Base-by-base conservation (phyloP, 1,284 basidiomycete species). In the Amylostereum areolatum region DNA sequence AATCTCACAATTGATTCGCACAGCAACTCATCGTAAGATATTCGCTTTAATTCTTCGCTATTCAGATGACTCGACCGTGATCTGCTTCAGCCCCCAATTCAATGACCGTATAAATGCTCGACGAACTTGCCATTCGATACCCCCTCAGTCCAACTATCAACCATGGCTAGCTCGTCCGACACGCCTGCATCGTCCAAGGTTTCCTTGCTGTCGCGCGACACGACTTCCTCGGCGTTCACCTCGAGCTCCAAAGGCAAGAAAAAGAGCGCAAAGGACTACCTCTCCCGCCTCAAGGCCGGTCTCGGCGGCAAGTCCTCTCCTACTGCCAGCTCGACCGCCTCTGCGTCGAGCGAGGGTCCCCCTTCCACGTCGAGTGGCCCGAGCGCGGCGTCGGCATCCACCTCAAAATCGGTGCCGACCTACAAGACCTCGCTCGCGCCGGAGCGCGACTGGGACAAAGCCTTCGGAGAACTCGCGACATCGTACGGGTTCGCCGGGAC, bases 401-500 rank as follows among this genome's bases (percentile, higher is more conserved):
- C 31, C 29, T 33, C 31, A 28, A 29, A 18, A 18, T 18, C 18
- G 18, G 18, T 18, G 18, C 18, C 29, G 18, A 44, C 30, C 43
- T 8, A 29, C 8, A 31, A 28, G 43, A 28, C 8, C 2, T 18
- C n/a, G 31, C 45, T 30, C 7, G 36, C 41, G 33, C 35, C 43
- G n/a, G 45, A 50, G 43, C 34, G 34, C n/a, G 37, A 54, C 49
- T 54, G 49, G 42, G 45, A 52, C 25, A 45, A 39, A 2, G 42
- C 55, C 3, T 49, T 54, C 43, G 48, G 55, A 12, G 50, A 44
- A 11, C 46, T 52, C 5, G 46, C 50, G 10, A 46, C 51, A 12
- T 45, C 50, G 29, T 53, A 49, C 41, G 52, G 52, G 4, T 44
- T 47, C 31, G 40, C 41, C 8, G 49, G 43, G 12, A n/a, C 9